Evolutionary conservation across 2,329 filamentous ascomycete genomes (phyloP).

Genomic region (Fusarium sarcochroum): DNA sequence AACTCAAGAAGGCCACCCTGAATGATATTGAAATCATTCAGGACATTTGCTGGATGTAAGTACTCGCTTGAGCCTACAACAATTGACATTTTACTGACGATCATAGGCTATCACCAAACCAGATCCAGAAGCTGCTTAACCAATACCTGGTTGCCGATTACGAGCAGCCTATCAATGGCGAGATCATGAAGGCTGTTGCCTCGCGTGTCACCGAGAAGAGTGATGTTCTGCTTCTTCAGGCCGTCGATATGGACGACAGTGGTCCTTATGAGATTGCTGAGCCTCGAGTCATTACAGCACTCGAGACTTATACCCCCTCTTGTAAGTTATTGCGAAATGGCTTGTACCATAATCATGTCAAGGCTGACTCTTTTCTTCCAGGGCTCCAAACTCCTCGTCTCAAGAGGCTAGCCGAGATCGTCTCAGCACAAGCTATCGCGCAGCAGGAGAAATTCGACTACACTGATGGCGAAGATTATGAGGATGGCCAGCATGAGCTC

Average conservation of each 20-base stretch:
- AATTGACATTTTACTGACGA: slow-evolving; percentile 20
- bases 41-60: slow-evolving; percentile 99
- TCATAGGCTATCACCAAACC: slow-evolving; percentile 90
- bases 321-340: slow-evolving; percentile 71
- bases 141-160: slow-evolving; percentile 99
- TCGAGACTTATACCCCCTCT: slow-evolving; percentile 98
- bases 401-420: slow-evolving; percentile 97
- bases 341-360: slow-evolving; percentile 8
- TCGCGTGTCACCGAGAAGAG: slow-evolving; percentile 98
- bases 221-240: slow-evolving; percentile 91
- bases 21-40: slow-evolving; percentile 99
- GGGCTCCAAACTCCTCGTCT: slow-evolving; percentile 96
- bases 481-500: slow-evolving; percentile 63
- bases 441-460: slow-evolving; percentile 90
- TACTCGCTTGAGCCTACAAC: slow-evolving; percentile 40
- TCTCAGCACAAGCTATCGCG: slow-evolving; percentile 94
- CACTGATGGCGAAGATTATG: slow-evolving; percentile 59
- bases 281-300: slow-evolving; percentile 91
- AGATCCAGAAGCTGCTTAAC: slow-evolving; percentile 98
- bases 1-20: slow-evolving; percentile 98
- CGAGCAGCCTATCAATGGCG: slow-evolving; percentile 98
- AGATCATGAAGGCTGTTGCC: slow-evolving; percentile 99
- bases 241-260: slow-evolving; percentile 99
- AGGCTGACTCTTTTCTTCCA: slow-evolving; percentile 57
- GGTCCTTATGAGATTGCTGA: slow-evolving; percentile 99